Conservation (phyloP, 2,329 filamentous ascomycete species). For the Alternaria hordeiaustralica region DNA sequence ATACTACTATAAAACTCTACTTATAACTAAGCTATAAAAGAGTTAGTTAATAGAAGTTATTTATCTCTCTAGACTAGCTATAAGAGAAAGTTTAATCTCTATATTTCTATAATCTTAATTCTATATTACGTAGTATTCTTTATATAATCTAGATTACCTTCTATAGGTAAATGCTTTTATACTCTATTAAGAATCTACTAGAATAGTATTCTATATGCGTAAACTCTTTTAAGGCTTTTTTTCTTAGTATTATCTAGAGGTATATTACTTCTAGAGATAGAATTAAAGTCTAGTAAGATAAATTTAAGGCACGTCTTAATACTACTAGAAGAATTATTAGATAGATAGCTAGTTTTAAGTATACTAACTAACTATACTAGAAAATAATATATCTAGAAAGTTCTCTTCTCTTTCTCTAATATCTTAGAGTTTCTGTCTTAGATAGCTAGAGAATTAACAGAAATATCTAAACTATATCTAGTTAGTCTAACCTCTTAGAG, state of each 20-base stretch:
- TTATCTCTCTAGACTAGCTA: not conserved
- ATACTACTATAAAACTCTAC: not conserved
- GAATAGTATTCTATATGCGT: not conserved
- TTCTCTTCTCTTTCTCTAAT: not conserved
- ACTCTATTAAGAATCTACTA: not conserved
- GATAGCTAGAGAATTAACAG: not conserved
- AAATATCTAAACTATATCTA: not conserved
- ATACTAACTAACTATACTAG: not conserved
- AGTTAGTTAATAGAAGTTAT: not conserved
- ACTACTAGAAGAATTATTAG: not conserved
- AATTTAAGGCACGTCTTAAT: not conserved
- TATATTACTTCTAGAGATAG: not conserved
- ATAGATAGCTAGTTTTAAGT: not conserved
- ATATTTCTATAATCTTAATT: not conserved
- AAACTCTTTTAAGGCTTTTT: not conserved
- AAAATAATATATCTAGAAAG: not conserved
- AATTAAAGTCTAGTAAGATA: not conserved
- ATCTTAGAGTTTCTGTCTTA: not conserved
- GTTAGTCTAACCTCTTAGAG: not conserved
- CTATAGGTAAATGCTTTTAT: not conserved
- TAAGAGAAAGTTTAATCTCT: not conserved
- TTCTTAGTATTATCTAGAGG: not conserved
- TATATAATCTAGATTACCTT: not conserved
- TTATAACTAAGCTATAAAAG: constrained; percentile 1
- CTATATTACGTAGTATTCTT: not conserved